Evolutionary conservation across 106 monocot genomes (phyloP), one percentile per base, ranked within the genome.

Genomic region (Dactylorhiza incarnata): DNA sequence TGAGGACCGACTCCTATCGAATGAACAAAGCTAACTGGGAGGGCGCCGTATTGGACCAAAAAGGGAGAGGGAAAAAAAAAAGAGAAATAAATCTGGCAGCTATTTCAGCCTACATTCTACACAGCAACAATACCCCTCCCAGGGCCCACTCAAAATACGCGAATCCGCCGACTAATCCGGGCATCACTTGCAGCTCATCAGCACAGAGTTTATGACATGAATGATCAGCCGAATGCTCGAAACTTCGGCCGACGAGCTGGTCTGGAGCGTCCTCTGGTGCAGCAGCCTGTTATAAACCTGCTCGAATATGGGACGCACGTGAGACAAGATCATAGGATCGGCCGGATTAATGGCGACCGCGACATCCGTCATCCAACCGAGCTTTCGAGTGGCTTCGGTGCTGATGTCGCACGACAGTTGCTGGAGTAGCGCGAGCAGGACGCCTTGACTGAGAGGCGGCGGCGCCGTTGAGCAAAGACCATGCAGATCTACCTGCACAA

Each of bases 251-350:
- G 82, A 4, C 11, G 80, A 76, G 25, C 77, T 81, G 10, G 84
- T 76, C 9, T 85, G 87, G n/a, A 82, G 55, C 0, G 87, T 76
- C 80, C 84, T 82, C 53, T 89, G 88, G 56, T 88, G 85, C n/a
- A 69, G 75, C 20, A 92, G 20, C 14, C 79, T 82, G 59, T 49
- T 75, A 44, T 86, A 92, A 13, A 92, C 88, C 66, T 92, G 91
- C 68, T 92, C 91, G 11, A 88, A 84, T 70, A 92, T 92, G 2
- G 84, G 91, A 6, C 91, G 81, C 3, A 92, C 86, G 23, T 92
- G 88, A 53, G 84, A 2, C n/a, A 83, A 25, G 45, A 92, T 92
- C 79, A 82, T 82, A 8, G 88, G 82, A 26, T 92, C 91, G 2
- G 73, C 73, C 9, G 91, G 91, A 45, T 82, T 86, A 12, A 92